A percentile compares a stretch with the other conserved stretches of the same genome.
Evolutionary conservation across 208 protist genomes (phyloP).

Genomic region (Leptomonas seymouri): DNA sequence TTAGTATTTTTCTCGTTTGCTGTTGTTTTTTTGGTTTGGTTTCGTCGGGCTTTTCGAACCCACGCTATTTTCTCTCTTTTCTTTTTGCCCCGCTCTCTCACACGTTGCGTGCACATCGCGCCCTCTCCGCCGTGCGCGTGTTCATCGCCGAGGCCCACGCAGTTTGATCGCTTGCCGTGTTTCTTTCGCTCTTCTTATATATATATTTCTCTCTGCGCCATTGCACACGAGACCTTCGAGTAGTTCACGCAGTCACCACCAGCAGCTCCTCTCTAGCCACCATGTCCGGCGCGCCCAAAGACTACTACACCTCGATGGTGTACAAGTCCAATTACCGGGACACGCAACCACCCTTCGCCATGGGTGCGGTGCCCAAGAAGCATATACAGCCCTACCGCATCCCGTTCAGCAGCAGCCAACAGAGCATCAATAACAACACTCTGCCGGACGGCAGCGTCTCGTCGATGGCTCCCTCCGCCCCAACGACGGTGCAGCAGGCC

Average conservation of each 20-base stretch:
- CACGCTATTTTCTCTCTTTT: conserved; percentile 1
- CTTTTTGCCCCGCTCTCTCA: neutral
- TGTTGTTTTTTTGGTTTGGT: no score
- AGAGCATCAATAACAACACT: neutral
- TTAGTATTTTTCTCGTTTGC: no score
- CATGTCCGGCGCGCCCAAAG: conserved; percentile 29
- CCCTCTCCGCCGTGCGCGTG: no score
- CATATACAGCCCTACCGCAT: conserved; percentile 29
- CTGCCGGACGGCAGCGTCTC: neutral
- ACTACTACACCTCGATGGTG: conserved; percentile 67
- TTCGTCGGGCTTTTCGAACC: no score
- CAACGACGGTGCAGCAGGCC: neutral
- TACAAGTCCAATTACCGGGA: conserved; percentile 49
- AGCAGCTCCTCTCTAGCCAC: neutral
- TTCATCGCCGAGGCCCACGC: no score
- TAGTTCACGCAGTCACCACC: neutral
- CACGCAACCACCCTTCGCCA: conserved; percentile 8
- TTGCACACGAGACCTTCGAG: neutral
- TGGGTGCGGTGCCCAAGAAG: conserved; percentile 11
- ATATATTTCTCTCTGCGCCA: neutral
- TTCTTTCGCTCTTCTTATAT: no score
- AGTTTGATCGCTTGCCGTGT: no score
- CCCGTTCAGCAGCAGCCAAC: conserved; percentile 22
- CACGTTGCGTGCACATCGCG: conserved; percentile 5
- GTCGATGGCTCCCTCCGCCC: neutral